Base-by-base conservation (phyloP, 2,329 filamentous ascomycete genomes). In the Pezicula rhizophila region DNA sequence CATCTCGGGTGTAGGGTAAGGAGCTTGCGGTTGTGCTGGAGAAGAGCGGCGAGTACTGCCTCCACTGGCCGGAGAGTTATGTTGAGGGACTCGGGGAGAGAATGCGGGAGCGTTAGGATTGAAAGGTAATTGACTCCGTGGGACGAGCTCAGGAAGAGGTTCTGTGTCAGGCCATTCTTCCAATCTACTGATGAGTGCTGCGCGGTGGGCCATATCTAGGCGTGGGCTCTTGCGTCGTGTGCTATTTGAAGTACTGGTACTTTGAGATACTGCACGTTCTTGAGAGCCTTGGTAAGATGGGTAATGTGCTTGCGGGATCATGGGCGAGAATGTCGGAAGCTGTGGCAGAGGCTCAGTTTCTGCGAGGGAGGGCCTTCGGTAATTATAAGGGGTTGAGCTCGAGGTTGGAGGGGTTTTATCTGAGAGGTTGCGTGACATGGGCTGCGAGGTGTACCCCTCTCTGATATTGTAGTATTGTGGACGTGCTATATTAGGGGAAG, bases 371-470 rank as follows among this genome's bases (percentile, higher is more conserved):
- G 53, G 49, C 8, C 57, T 38, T 6, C 57, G 43, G n/a, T 55
- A 57, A 45, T 58, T 58, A 6, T 57, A 57, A 42, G 59, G 61
- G 46, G 49, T 52, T 0, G 70, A 70, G 11, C 8, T 42, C 11
- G 70, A 70, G 28, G 8, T 12, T 10, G 3, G 28, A 31, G 8
- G 11, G 11, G 2, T 5, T 45, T 73, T 67, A 8, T 66, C 63
- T 38, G 74, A 74, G 1, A 67, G 57, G 51, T 75, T 63, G 3
- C 74, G 70, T 2, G 72, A 73, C 71, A 78, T 75, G 5, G 75
- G 74, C 51, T 75, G 70, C 7, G 73, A 75, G 23, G 69, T 67
- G 56, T 77, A 76, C 4, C 72, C 73, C n/a, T 17, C 65, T 58
- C 49, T 0, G 56, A 54, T 31, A 34, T 37, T 12, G 20, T 25